These are phyloP conservation scores for Nymphaea colorata DNA, from an alignment of 164 flowering plant species.

Conservation along the genomic window DNA sequence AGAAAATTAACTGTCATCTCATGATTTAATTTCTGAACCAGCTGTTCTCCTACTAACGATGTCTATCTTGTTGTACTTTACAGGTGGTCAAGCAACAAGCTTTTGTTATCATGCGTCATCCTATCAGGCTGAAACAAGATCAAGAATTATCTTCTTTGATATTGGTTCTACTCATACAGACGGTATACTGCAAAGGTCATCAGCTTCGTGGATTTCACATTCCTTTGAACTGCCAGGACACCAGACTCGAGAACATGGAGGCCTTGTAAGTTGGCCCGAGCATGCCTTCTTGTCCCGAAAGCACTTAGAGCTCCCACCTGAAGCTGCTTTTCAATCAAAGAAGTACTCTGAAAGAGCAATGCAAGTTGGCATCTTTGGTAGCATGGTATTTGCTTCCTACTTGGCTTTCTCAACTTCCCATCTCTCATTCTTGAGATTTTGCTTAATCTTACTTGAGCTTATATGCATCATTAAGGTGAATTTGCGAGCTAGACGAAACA, in stretches of 20 bases:
- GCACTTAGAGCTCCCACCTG: constrained; percentile 19
- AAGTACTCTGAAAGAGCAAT: constrained; percentile 51
- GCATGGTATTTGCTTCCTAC: constrained; percentile 32
- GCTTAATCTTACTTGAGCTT: neutral
- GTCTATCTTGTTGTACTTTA: neutral
- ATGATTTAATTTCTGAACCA: neutral
- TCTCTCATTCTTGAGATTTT: neutral
- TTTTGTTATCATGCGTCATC: constrained; percentile 39
- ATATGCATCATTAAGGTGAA: neutral
- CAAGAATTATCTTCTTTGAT: constrained; percentile 66
- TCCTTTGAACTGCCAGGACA: constrained; percentile 37
- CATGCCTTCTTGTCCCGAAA: constrained; percentile 21
- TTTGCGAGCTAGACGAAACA: constrained; percentile 4
- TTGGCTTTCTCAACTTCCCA: neutral
- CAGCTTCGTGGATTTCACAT: constrained; percentile 36
- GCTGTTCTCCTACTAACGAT: neutral
- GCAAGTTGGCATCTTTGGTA: constrained; percentile 65
- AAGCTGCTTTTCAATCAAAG: constrained; percentile 15
- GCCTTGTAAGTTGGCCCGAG: constrained; percentile 92
- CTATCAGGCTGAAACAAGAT: constrained; percentile 62
- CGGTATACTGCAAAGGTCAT: constrained; percentile 23
- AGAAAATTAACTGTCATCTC: too few species aligned
- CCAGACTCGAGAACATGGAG: constrained; percentile 41
- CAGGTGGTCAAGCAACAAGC: constrained; percentile 12
- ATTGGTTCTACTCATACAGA: constrained; percentile 43